Percentiles rank a stretch among this genome's conserved stretches.
phyloP scores from a whole-genome alignment of 2,329 filamentous ascomycete genomes.

The Alternaria conjuncta region DNA sequence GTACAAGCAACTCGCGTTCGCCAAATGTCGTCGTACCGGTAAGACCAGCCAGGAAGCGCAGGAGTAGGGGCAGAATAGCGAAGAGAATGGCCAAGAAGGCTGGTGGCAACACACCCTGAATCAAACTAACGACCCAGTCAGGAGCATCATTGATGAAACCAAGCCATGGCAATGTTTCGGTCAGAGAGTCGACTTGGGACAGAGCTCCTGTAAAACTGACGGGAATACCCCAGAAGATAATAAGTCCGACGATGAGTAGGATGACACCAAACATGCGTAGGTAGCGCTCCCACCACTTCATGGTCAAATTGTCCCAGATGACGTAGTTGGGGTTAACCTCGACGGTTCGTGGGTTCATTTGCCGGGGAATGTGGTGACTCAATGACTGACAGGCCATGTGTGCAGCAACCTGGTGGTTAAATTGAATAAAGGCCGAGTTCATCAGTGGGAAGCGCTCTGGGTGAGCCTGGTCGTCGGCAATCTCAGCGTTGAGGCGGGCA shows the following conservation, averaged over 20 bases:
- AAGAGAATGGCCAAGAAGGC: conserved; percentile 78
- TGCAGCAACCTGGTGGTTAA: conserved; percentile 95
- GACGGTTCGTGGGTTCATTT: conserved; percentile 91
- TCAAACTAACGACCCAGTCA: conserved; percentile 65
- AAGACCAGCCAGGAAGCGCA: conserved; percentile 73
- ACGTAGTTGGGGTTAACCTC: conserved; percentile 94
- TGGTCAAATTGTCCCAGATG: conserved; percentile 96
- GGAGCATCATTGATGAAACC: conserved; percentile 70
- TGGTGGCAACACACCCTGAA: conserved; percentile 88
- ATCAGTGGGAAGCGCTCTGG: conserved; percentile 87
- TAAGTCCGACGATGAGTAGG: conserved; percentile 71
- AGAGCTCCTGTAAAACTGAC: conserved; percentile 86
- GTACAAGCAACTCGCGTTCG: conserved; percentile 80
- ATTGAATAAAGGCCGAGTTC: conserved; percentile 98
- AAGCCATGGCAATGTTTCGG: conserved; percentile 71
- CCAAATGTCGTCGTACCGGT: conserved; percentile 85
- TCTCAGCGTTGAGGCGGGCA: conserved; percentile 86
- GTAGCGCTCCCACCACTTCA: conserved; percentile 93
- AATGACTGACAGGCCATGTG: conserved; percentile 97
- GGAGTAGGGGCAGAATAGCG: conserved; percentile 78
- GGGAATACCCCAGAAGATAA: conserved; percentile 88
- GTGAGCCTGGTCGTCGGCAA: conserved; percentile 85
- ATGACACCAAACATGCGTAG: conserved; percentile 72
- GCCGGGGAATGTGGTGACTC: conserved; percentile 87
- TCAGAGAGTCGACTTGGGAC: conserved; percentile 76